phyloP scores from a whole-genome alignment of 2,329 filamentous ascomycete genomes.

The Pseudocercospora ulei region DNA sequence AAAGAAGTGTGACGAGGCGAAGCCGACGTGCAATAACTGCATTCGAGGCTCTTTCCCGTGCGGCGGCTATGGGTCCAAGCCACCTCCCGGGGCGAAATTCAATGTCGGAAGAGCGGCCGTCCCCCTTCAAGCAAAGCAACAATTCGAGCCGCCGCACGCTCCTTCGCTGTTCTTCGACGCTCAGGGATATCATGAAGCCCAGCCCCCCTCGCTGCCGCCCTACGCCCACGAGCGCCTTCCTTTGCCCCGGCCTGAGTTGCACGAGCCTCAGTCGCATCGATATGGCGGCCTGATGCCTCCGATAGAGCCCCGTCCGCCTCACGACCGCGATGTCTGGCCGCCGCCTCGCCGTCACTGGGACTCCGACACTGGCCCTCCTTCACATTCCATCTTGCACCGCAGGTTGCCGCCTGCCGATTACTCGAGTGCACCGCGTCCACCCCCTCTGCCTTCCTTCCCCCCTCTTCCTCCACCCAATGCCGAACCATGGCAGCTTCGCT shows the following conservation, averaged over 20 bases:
- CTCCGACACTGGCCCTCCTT: slow-evolving; percentile 4
- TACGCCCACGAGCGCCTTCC: slow-evolving; percentile 9
- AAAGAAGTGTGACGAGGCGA: slow-evolving; percentile 95
- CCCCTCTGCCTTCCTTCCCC: slow-evolving; percentile 10
- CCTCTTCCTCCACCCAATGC: slow-evolving; percentile 14
- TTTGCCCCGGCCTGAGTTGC: slow-evolving; percentile 6
- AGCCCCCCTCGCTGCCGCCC: slow-evolving; percentile 5
- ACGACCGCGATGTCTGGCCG: slow-evolving; percentile 19
- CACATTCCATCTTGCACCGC: slow-evolving; percentile 11
- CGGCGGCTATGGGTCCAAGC: slow-evolving; percentile 62
- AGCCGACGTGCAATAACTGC: slow-evolving; percentile 89
- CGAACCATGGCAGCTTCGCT: slow-evolving; percentile 6
- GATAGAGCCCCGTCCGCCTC: slow-evolving; percentile 13
- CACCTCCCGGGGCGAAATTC: slow-evolving; percentile 17
- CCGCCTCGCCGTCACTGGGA: slow-evolving; percentile 9
- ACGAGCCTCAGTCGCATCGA: slow-evolving; percentile 10
- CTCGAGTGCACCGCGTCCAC: slow-evolving; percentile 16
- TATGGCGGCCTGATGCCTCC: slow-evolving; percentile 12
- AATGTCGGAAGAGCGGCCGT: slow-evolving; percentile 13
- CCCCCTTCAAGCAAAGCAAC: slow-evolving; percentile 18
- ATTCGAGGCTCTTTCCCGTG: slow-evolving; percentile 81
- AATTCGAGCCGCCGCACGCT: slow-evolving; percentile 10
- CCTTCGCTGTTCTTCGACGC: slow-evolving; percentile 17
- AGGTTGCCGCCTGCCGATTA: slow-evolving; percentile 18
- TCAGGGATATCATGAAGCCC: slow-evolving; percentile 15